Evolutionary conservation across 2,329 filamentous ascomycete genomes (phyloP).

Genomic region (Davidsoniella neocaledoniae): DNA sequence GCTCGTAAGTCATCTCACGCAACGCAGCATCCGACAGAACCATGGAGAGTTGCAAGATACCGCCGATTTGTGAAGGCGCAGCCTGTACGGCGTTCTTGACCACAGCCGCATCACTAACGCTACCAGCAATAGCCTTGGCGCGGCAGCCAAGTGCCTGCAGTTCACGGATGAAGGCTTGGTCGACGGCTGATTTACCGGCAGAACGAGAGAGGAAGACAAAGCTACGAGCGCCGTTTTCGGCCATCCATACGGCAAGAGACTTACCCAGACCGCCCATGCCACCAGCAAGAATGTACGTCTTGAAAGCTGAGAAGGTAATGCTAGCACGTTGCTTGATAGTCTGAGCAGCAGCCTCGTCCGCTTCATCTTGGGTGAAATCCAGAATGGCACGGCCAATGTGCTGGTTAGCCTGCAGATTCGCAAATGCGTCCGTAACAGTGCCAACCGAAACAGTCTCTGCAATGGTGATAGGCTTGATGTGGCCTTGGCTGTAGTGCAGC

Average conservation of each 20-base stretch:
- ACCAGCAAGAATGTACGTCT: constrained; percentile 16
- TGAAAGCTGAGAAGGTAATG: no score
- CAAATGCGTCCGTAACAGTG: no score
- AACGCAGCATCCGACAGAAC: constrained; percentile 22
- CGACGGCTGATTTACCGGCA: constrained; percentile 14
- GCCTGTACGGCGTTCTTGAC: constrained; percentile 10
- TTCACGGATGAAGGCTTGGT: constrained; percentile 13
- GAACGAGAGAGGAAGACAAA: constrained; percentile 19
- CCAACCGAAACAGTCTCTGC: no score
- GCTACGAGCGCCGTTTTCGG: constrained; percentile 15
- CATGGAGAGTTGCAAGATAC: constrained; percentile 19
- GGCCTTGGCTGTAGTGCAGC: no score
- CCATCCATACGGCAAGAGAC: constrained; percentile 14
- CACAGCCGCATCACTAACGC: constrained; percentile 9
- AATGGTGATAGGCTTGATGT: no score
- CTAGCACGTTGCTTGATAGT: constrained; percentile 11
- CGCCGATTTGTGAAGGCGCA: constrained; percentile 15
- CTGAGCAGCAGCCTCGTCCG: not conserved
- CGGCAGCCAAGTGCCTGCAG: constrained; percentile 10
- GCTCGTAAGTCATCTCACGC: constrained; percentile 16
- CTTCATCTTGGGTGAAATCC: not conserved
- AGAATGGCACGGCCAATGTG: constrained; percentile 21
- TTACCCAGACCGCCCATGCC: constrained; percentile 16
- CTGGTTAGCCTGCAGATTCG: no score
- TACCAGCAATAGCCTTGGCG: constrained; percentile 13